Base-by-base conservation (phyloP, 306 rosid species). In the Adenanthera pavonina region DNA sequence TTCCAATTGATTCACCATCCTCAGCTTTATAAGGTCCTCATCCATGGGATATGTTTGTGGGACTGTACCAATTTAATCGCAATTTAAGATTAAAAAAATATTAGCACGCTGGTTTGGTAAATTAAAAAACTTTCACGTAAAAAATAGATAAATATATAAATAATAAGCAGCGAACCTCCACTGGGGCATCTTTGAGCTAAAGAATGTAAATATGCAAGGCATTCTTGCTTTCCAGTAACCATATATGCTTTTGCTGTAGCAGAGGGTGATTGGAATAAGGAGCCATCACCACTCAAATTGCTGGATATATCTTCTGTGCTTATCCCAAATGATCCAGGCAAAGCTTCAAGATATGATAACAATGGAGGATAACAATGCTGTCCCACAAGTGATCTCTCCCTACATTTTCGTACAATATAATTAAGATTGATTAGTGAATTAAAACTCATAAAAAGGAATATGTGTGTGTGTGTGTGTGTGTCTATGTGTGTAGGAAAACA, bases 31-130 rank as follows among this genome's bases (percentile, higher is more conserved):
- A 69, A 79, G 84, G 40, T 86, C 87, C 66, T 84, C 88, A 33
- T 89, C 87, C 81, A 84, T 72, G 40, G 92, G 88, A 77, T 81
- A 89, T 7, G 72, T 67, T 15, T 76, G 59, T 13, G 89, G 89
- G 79, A 86, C 92, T 89, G 82, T 69, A n/a, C 15, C 72, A 66
- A 36, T 61, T 33, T 30, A 61, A 4, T 11, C 30, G 30, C 30
- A 25, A 25, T 25, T 25, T 25, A 25, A 25, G 30, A 25, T 25
- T 25, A 25, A 25, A 25, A 25, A 25, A 25, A 54, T 66, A 8
- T 64, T 3, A 76, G 34, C 51, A 25, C 8, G 33, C 30, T 43
- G 17, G 13, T 48, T 68, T 11, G 8, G 43, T 11, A 30, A 30
- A 16, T 76, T 25, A 25, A 25, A 25, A 25, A 25, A 25, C 30